Evolutionary conservation across 2,329 filamentous ascomycete species (phyloP), one percentile per base, ranked within the genome.

Genomic region (Hawksworthiomyces lignivorus): DNA sequence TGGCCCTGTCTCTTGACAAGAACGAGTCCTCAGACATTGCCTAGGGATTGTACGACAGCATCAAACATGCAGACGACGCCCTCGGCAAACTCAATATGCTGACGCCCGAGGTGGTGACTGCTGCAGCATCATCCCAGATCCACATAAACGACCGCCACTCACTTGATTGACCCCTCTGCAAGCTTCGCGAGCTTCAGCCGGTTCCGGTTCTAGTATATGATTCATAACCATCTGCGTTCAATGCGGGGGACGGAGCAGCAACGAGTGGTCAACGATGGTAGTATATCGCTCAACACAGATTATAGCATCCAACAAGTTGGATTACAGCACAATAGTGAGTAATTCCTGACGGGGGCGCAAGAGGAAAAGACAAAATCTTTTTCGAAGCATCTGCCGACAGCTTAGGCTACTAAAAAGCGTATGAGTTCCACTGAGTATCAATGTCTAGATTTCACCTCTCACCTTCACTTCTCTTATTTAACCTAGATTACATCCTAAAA

Each of bases 41-140:
- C 6, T 74, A 70, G 71, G 70, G 70, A 3, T 11, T 73, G 4
- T 72, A 70, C 41, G 36, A 36, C 4, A 31, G 36, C 11, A 26
- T 14, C 19, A 12, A 12, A 2, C 8, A 26, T 26, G n/a, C 18
- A 12, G 68, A 72, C 52, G 61, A 67, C 38, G 69, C 75, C 33
- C 47, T 65, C n/a, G 73, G 72, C n/a, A 66, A 70, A 44, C 60
- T 69, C 11, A 64, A 62, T 2, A 63, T 72, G 7, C 62, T 79
- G 24, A 77, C 73, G 0, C 68, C 72, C 1, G 62, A 71, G 1
- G 58, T 69, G 1, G 70, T 77, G 6, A 63, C 67, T 6, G 59
- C 61, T 18, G 60, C 62, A 20, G 73, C 74, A 3, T 58, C 62
- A 3, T 58, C 61, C 5, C 68, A 74, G 49, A 76, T 77, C 50